Percentiles rank a stretch among this genome's conserved stretches.
phyloP scores from a whole-genome alignment of 2,329 filamentous ascomycete genomes.

The Alternaria sp. region DNA sequence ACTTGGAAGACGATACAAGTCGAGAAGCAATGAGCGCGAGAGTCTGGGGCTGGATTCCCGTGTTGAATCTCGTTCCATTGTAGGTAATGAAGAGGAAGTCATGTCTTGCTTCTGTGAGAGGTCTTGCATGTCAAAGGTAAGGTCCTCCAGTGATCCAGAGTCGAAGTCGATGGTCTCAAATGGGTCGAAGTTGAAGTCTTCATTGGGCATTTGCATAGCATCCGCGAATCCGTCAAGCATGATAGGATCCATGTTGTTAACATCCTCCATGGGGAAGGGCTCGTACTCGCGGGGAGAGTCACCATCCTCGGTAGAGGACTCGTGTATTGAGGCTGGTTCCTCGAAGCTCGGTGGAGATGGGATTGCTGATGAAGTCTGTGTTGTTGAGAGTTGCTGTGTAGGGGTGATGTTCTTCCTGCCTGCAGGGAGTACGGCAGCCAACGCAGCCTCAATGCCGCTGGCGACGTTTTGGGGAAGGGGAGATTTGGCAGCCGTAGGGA shows the following conservation, averaged over 20 bases:
- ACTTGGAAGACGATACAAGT: constrained; percentile 48
- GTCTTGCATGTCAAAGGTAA: constrained; percentile 33
- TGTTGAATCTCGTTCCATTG: constrained; percentile 25
- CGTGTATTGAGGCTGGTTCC: constrained; percentile 24
- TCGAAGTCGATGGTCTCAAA: constrained; percentile 42
- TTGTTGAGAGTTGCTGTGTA: constrained; percentile 18
- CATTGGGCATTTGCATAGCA: constrained; percentile 29
- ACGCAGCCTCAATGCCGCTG: constrained; percentile 43
- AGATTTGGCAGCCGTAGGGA: constrained; percentile 15
- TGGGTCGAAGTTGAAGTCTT: constrained; percentile 37
- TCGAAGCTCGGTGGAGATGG: constrained; percentile 32
- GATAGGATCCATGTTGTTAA: constrained; percentile 32
- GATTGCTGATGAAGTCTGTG: constrained; percentile 28
- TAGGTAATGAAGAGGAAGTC: constrained; percentile 17
- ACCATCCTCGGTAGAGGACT: constrained; percentile 38
- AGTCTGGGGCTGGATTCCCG: constrained; percentile 41
- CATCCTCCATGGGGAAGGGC: constrained; percentile 36
- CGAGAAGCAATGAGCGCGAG: constrained; percentile 51
- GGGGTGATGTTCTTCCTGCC: constrained; percentile 33
- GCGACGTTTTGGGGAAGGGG: constrained; percentile 42
- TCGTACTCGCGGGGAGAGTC: constrained; percentile 36
- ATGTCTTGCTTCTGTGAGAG: constrained; percentile 28
- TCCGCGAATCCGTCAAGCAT: constrained; percentile 38
- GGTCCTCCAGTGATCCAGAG: constrained; percentile 26
- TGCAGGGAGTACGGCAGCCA: constrained; percentile 48